Base-by-base conservation (phyloP, 1,139 yeast genomes). In the Lodderomyces parapsilosis region DNA sequence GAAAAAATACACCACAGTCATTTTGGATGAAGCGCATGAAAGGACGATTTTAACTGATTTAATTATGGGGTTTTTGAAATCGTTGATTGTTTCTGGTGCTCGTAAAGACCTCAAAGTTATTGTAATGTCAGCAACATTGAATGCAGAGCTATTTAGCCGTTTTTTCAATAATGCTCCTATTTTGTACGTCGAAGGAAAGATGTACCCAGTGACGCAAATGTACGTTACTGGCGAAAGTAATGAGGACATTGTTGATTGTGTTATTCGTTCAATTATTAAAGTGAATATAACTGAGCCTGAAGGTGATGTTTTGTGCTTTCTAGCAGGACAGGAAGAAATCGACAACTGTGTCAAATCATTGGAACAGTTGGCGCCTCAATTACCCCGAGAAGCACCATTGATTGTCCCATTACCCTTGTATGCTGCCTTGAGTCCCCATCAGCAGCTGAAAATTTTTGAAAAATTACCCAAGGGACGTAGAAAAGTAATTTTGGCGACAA, bases 11-110 rank as follows among this genome's bases (percentile, higher is more conserved):
- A 73, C 85, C 22, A 83, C 89, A 0, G 76, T 93, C n/a, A 75
- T 94, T 38, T 81, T 93, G 38, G 99, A 93, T 70, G 99, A 93
- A 68, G 99, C 98, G 1, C 99, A 93, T 69, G 99, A 93, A 69
- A 76, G 99, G 59, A 93, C 98, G 0, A 84, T 93, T 2, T 66
- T 91, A 43, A 90, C 99, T 0, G 99, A 93, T 66, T 69, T 93
- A 55, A 74, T 93, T 18, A 74, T 93, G 71, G 99, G 99, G 9
- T 85, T 93, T 56, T 70, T 93, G 51, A 91, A 90, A 58, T 78
- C 81, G 38, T 65, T 93, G 38, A 55, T 86, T 11, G 45, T 57
- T 1, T 60, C 69, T 15, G 72, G 72, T 13, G 57, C 60, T n/a
- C 61, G 87, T 57, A 82, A 72, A 18, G 77, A 76, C 48, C 69